Base-by-base conservation (phyloP, 176 grass and related monocot genomes). In the Aegilops speltoides region DNA sequence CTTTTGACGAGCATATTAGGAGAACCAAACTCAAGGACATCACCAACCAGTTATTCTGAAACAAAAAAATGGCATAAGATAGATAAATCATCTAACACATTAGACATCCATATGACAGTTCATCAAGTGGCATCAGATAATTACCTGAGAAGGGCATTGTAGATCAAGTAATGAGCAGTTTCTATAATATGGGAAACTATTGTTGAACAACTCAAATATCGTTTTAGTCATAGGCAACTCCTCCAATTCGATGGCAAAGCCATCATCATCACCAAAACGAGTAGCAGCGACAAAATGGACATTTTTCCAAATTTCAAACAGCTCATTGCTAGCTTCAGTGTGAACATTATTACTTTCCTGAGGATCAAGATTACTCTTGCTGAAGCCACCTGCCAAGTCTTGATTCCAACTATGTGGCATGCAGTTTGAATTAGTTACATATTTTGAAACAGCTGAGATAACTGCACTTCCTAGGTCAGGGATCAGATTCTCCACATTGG, bases 1-100 rank as follows among this genome's bases (percentile, higher is more conserved):
- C 92, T 82, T 90, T 94, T 81, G 91, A 98, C 80, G 86, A 94
- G 76, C 96, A 98, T 64, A 98, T 73, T 7, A 98, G 91, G 57
- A 98, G 91, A 86, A 92, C 84, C 84, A 98, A 86, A 79, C 88
- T 91, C 88, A 95, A 79, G 85, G 86, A 87, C 59, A 95, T 76
- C 46, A 89, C 66, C 84, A 94, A 82, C 76, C 79, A 78, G 82
- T 94, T 95, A 73, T 73, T 91, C 96, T 95, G 90, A 83, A 82
- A 92, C 76, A 59, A 59, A 71, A 48, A 74, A 77, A 81, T 77
- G 33, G 74, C 32, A 6, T 46, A 41, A 74, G 38, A 83, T 82
- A 79, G 77, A 41, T 66, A 60, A 31, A 78, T 63, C 19, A 26
- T 86, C 29, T 64, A 83, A 76, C 37, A 46, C 78, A 62, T 71